Percentiles rank a stretch among this genome's conserved stretches.
phyloP scores from a whole-genome alignment of 2,329 filamentous ascomycete species.

The Alternaria alternata region DNA sequence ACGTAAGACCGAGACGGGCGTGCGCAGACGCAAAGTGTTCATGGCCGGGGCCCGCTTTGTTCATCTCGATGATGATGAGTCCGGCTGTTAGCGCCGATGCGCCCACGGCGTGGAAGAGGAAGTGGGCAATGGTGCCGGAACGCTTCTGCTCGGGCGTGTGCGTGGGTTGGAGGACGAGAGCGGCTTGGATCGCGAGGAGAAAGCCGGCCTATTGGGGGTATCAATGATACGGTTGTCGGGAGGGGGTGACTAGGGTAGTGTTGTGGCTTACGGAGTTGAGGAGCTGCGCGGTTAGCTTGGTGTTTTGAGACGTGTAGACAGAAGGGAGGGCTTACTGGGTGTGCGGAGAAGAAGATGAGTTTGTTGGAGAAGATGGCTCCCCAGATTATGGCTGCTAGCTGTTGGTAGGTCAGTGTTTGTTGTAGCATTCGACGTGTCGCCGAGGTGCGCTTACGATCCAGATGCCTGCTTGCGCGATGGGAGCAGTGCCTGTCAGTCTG shows the following conservation, averaged over 20 bases:
- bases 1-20: constrained; percentile 80
- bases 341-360: constrained; percentile 84
- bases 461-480: constrained; percentile 80
- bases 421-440: background rate
- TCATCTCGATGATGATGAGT: constrained; percentile 77
- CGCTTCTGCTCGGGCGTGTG: constrained; percentile 77
- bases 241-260: constrained; percentile 14
- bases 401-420: constrained; percentile 20
- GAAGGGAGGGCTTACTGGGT: constrained; percentile 69
- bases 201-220: constrained; percentile 63
- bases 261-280: constrained; percentile 58
- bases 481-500: constrained; percentile 72
- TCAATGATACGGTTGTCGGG: constrained; percentile 27
- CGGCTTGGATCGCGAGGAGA: constrained; percentile 78
- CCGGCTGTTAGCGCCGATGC: constrained; percentile 70
- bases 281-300: constrained; percentile 50
- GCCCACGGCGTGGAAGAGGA: constrained; percentile 71
- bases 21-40: constrained; percentile 82
- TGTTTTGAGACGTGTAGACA: background rate
- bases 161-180: constrained; percentile 88
- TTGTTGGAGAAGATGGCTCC: constrained; percentile 73
- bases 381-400: constrained; percentile 80
- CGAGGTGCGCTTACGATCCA: constrained; percentile 65
- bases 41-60: constrained; percentile 75
- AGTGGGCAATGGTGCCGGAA: constrained; percentile 70